Base-by-base conservation (phyloP, 805 yeast genomes). In the Babjeviella inositovora region DNA sequence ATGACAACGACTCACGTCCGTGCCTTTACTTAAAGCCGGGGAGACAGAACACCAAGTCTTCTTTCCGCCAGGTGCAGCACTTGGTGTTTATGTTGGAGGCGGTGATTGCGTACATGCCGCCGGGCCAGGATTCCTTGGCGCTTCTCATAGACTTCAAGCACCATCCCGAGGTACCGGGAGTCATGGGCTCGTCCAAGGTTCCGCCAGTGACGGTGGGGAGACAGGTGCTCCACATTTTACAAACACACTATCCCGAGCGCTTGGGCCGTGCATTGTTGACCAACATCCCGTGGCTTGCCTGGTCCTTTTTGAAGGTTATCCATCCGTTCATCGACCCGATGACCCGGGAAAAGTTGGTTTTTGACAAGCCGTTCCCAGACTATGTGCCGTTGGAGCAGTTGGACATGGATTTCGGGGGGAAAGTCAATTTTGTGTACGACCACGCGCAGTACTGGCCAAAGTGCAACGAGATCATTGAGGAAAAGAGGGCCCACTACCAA, bases 201-300 rank as follows among this genome's bases (percentile, higher is more conserved):
- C 97, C 97, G n/a, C 82, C 94, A 2, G 57, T 87, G 20, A 63
- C 76, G 24, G 77, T 71, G 10, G 96, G 95, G 17, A 74, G 85
- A 43, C 93, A 84, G 50, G 97, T 87, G 15, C 60, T 90, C n/a
- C 81, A 77, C 45, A 90, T 90, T 43, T 57, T 90, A 37, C 99
- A 90, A 51, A 84, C 93, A 8, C 99, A 90, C 48, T 90, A 90
- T 45, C 98, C 98, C 4, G 99, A 90, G 46, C 67, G 99, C 38
- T 59, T 90, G 29, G 99, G 99, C 18, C 76, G 74, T 42, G 96
- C 96, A 0, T 58, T 85, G 22, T 58, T 90, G 25, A 80, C 93
- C 23, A 87, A 90, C 47, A 84, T 90, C 33, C 97, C 97, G 8
- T 79, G 90, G 67, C 50, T 85, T 26, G 97, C 85, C 5, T 79